Evolutionary conservation across 129 eudicot genomes (phyloP), one percentile per base, ranked within the genome.

Genomic region (Helianthus tuberosus): DNA sequence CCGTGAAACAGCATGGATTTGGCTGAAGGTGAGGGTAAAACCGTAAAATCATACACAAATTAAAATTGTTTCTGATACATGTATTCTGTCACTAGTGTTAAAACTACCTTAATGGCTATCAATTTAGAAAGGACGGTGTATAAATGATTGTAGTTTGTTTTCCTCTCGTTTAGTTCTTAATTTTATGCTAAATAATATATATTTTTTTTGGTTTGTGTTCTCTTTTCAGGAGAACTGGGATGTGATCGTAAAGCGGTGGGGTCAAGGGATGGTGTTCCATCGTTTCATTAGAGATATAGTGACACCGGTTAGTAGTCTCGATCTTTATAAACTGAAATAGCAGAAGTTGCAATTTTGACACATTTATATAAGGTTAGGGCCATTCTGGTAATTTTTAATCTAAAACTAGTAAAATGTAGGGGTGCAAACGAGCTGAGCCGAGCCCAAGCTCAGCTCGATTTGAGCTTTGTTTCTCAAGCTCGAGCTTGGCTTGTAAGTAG

Each of bases 181-280:
- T 9, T 27, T 27, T 59, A 25, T 25, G 17, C 41, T 59, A 29
- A 55, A 55, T 14, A 55, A 2, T 55, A 20, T 8, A 11, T 27
- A 1, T 11, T 3, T 59, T 6, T 12, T 32, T 15, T 61, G 11
- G 16, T 29, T 61, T 61, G 46, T 32, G 32, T 5, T 57, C 8
- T 50, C 7, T 73, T 53, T 73, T 51, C 82, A 83, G 88, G 84
- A 83, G 71, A 86, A 86, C 68, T 86, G 88, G 86, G 88, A 80
- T 64, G 67, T 15, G 16, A 77, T 86, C 25, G 4, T 74, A 10
- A 74, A 73, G 52, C 76, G 72, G 49, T 80, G 82, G 75, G 91
- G 88, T 62, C 47, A 77, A 17, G 87, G 88, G 64, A 73, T 83
- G 79, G 64, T 80, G 47, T 69, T 83, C 43, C 85, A 74, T 77